These are phyloP conservation scores for Phaeophleospora eucalypticola DNA, from an alignment of 2,329 filamentous ascomycete genomes.

Conservation along the genomic window DNA sequence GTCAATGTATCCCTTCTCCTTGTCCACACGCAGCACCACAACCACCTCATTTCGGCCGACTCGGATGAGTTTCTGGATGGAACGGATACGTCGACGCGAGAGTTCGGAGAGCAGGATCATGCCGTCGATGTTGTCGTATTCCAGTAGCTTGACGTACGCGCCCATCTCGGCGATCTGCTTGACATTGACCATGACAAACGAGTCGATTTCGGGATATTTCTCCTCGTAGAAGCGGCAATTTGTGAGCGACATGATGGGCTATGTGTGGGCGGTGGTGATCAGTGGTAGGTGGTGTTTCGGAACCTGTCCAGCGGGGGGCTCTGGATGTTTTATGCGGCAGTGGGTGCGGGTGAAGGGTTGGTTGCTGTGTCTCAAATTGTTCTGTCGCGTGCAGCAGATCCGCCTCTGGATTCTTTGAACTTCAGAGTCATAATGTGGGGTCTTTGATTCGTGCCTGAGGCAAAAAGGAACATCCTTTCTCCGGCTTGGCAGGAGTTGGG, in stretches of 20 bases:
- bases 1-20: constrained; percentile 99
- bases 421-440: neutral
- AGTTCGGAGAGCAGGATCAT: constrained; percentile 99
- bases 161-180: constrained; percentile 99
- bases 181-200: constrained; percentile 99
- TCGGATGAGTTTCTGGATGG: constrained; percentile 97
- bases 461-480: neutral
- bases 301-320: neutral
- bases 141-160: constrained; percentile 97
- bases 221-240: constrained; percentile 98
- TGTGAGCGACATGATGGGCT: constrained; percentile 77
- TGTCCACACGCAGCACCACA: constrained; percentile 96
- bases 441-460: neutral
- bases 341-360: neutral
- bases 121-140: constrained; percentile 99
- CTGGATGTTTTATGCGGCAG: neutral
- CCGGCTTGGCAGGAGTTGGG: neutral
- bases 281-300: neutral
- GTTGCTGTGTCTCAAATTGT: neutral
- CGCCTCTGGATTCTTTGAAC: neutral
- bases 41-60: constrained; percentile 98
- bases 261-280: too few relatives aligned
- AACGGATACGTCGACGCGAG: constrained; percentile 94
- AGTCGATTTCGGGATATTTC: constrained; percentile 97
- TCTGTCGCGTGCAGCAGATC: neutral